Evolutionary conservation across 768 basidiomycete genomes (phyloP).

Genomic region (Boletus pseudopeckii): DNA sequence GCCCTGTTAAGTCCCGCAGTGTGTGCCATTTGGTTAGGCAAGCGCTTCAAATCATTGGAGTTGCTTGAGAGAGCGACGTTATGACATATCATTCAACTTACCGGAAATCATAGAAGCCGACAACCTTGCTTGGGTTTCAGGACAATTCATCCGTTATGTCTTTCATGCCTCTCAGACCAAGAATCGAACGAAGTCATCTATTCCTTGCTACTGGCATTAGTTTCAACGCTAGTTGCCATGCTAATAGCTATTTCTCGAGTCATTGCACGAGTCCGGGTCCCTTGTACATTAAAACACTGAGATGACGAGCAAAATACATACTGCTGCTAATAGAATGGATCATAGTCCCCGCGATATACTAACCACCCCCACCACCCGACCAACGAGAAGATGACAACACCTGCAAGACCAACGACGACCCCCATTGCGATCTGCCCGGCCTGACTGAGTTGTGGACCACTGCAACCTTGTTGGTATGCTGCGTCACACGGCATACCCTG

Average conservation of each 20-base stretch:
- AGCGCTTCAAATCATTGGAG: neutral
- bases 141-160: neutral
- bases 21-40: too few species aligned
- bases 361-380: slow-evolving; percentile 36
- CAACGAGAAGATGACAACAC: slow-evolving; percentile 51
- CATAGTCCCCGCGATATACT: slow-evolving; percentile 23
- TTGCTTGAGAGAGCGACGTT: neutral
- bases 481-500: slow-evolving; percentile 75
- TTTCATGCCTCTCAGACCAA: neutral
- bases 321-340: slow-evolving; percentile 21
- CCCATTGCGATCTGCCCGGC: slow-evolving; percentile 69
- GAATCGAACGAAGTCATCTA: neutral
- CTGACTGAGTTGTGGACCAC: slow-evolving; percentile 50
- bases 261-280: too few species aligned
- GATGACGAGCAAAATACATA: neutral
- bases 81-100: neutral
- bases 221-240: neutral
- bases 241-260: neutral
- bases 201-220: neutral
- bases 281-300: neutral
- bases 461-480: slow-evolving; percentile 55
- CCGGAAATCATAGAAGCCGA: too few species aligned
- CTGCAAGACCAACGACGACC: slow-evolving; percentile 59
- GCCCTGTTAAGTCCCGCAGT: neutral
- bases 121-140: neutral